Base-by-base conservation (phyloP, 345 rosid genomes). In the Eucalyptus fibrosa region DNA sequence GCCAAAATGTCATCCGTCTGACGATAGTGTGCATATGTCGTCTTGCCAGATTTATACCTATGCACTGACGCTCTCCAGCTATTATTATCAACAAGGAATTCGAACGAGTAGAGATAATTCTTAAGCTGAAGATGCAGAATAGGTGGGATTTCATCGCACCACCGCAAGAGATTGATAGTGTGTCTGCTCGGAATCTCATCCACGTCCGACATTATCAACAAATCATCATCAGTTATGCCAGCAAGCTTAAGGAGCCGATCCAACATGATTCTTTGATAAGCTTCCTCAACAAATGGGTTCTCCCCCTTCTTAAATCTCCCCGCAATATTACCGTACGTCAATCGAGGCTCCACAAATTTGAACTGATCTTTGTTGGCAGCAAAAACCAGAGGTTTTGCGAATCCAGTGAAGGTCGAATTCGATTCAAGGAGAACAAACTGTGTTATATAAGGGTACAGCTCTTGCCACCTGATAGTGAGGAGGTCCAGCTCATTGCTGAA, bases 11-110 rank as follows among this genome's bases (percentile, higher is more conserved):
- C 91, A 87, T 94, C 95, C 7, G 94, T 87, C 87, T 95, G 96
- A 53, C 96, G 95, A 89, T 92, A 95, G 92, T 95, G 96, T 3
- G 94, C 95, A 85, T 95, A 95, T 50, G 91, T 91, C 1, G 96
- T 95, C 89, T 89, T 91, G 32, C 96, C 96, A 4, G 91, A 83
- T 91, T 93, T 92, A 88, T 95, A 95, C 86, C 92, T 91, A 87
- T 97, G 99, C 32, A 97, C 96, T 2, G 99, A 96, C 10, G 98
- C 97, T 91, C 99, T 95, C 99, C 99, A 97, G 93, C 98, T 96
- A 90, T 94, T 95, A 51, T 92, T 90, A 88, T 96, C 98, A 86
- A 94, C 92, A 5, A 94, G 94, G 92, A 95, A 97, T 95, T 97
- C 99, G 45, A 95, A 97, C 2, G 99, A 97, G 89, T 97, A 97